Base-by-base conservation (phyloP, 75 land plant species). In the Selaginella tamariscina region DNA sequence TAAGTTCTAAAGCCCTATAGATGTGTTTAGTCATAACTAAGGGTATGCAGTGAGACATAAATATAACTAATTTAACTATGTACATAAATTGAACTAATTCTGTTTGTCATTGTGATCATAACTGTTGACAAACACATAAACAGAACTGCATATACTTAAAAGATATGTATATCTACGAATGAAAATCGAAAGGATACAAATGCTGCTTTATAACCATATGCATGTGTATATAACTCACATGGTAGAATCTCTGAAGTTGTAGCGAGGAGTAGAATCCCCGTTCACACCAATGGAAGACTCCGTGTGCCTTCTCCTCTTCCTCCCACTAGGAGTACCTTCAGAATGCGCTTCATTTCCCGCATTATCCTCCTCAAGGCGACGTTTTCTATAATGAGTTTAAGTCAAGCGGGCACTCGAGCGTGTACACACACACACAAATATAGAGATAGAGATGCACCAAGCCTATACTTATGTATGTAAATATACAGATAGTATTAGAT, bases 161-260 rank as follows among this genome's bases (percentile, higher is more conserved):
- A n/a, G n/a, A 39, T 22, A 13, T 39, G 2, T 22, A 67, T 32
- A 2, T 2, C 2, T 26, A 2, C 2, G 22, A 22, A 39, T 18
- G 24, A 22, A 22, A 11, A 22, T 18, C 22, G 24, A 1, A n/a
- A 39, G 1, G 27, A 1, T 2, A 2, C 23, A 2, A n/a, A n/a
- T n/a, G n/a, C 1, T 2, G 67, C 18, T 13, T 56, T 21, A 24
- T 24, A n/a, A 27, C 24, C n/a, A 29, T 9, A 54, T 24, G 1
- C 27, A 55, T 2, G 67, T 29, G 65, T 23, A 30, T 2, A 5
- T 21, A 56, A 74, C 96, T 87, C 74, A 91, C 96, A 80, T 78
- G 60, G 86, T 91, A 11, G 79, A 80, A 33, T 79, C 81, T 73
- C 94, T 84, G 49, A 92, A 78, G 59, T 92, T 88, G 72, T 92